These are phyloP conservation scores for Colletotrichum sp. DNA, from an alignment of 2,329 filamentous ascomycete genomes.

Conservation along the genomic window DNA sequence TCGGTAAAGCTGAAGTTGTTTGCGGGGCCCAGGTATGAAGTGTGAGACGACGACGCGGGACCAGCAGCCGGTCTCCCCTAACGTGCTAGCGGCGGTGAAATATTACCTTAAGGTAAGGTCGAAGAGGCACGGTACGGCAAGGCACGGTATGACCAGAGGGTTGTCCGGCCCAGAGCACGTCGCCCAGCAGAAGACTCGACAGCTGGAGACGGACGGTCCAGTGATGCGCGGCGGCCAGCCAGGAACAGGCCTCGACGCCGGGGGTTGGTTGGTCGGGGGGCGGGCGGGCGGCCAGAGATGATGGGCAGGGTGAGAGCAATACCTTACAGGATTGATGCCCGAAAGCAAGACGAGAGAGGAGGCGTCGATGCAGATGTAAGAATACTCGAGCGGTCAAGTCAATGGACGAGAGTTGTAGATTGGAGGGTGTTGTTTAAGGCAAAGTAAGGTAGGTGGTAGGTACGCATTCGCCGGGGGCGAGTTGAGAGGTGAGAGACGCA, in stretches of 20 bases:
- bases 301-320: not conserved
- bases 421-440: not conserved
- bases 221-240: constrained; percentile 12
- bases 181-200: not conserved
- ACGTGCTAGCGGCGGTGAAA: constrained; percentile 21
- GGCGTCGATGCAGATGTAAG: not conserved
- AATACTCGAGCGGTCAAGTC: not conserved
- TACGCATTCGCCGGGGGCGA: constrained; percentile 1
- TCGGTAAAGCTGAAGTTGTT: constrained; percentile 22
- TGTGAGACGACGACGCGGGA: constrained; percentile 23
- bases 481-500: not conserved
- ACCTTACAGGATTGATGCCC: not conserved
- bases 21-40: constrained; percentile 23
- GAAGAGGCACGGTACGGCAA: not conserved
- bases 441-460: not conserved
- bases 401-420: not conserved
- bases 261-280: not conserved
- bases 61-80: constrained; percentile 20
- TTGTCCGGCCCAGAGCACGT: constrained; percentile 3
- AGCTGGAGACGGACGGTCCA: constrained; percentile 19
- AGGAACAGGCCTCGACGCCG: constrained; percentile 14
- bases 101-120: constrained; percentile 8
- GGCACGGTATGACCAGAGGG: constrained; percentile 3
- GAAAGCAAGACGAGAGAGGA: not conserved
- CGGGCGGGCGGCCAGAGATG: not conserved